Conservation (phyloP, 1,284 basidiomycete genomes). For the Leccinum subrobustum region DNA sequence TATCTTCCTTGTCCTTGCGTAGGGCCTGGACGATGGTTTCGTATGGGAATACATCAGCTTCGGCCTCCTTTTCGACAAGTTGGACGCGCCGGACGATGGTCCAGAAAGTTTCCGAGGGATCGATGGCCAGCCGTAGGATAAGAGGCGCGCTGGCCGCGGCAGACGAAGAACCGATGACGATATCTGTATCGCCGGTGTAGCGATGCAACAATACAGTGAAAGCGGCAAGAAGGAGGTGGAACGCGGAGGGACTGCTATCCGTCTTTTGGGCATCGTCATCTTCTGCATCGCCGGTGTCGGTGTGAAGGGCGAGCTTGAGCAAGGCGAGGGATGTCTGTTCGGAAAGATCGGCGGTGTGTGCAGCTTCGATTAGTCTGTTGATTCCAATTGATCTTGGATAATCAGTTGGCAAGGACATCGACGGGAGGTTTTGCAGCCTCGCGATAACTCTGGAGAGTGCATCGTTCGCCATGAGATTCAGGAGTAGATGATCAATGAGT, state of each 20-base stretch:
- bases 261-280: conserved; percentile 49
- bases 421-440: conserved; percentile 77
- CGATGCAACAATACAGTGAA: conserved; percentile 92
- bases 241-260: conserved; percentile 71
- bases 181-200: conserved; percentile 94
- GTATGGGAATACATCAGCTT: conserved; percentile 82
- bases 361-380: conserved; percentile 79
- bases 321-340: conserved; percentile 68
- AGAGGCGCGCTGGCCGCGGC: conserved; percentile 78
- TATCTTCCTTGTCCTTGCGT: conserved; percentile 60
- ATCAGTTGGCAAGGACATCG: conserved; percentile 93
- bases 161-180: conserved; percentile 91
- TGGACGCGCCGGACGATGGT: conserved; percentile 87
- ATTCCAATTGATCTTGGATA: conserved; percentile 84
- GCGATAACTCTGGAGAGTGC: conserved; percentile 55
- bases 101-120: conserved; percentile 90
- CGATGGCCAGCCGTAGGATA: conserved; percentile 82
- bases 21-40: conserved; percentile 78
- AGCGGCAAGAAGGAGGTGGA: conserved; percentile 89
- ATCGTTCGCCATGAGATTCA: conserved; percentile 34
- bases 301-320: conserved; percentile 75
- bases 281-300: conserved; percentile 52
- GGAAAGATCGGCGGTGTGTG: conserved; percentile 63
- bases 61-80: conserved; percentile 83
- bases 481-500: background rate